Base-by-base conservation (phyloP, 176 grass and related monocot species). In the Oryza glumipatula region DNA sequence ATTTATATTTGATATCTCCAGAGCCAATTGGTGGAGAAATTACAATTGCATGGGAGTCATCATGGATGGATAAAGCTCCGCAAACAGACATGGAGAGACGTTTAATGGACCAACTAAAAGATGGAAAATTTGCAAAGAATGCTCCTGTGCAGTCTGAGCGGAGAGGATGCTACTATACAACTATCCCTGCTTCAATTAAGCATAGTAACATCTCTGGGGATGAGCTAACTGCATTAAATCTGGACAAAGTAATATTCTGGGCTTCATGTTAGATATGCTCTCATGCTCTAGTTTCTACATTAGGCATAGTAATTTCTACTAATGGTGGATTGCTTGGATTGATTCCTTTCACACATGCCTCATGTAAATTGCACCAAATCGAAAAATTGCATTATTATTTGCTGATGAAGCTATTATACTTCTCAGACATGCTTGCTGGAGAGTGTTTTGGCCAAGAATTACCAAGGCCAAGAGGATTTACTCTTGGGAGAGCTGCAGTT, bases 21-120 rank as follows among this genome's bases (percentile, higher is more conserved):
- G 95, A 95, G 67, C 95, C 89, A 79, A 85, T 98, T 83, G 95
- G 93, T 83, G 83, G 89, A 74, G 95, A 98, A 72, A 93, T 98
- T 80, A 87, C 91, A 87, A 93, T 98, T 80, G 88, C 86, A 39
- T 86, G 76, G 80, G 93, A 98, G 77, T 81, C 87, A 76, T 92
- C 79, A 88, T 82, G 89, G 75, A 81, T 95, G 19, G 85, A 98
- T 82, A 89, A 72, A 86, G 73, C 79, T 49, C 91, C 93, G 70
- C 88, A 83, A 89, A 92, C 87, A 77, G 89, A 82, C 63, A 93
- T 85, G 89, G 93, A 98, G 58, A 90, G 80, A 76, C 60, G 33
- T 38, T 88, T 98, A 84, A 86, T 92, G 54, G 91, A 95, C 30
- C 93, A 98, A 77, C 73, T 98, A 72, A 93, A 35, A 84, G 35